Conservation (phyloP, 805 yeast genomes). For the Yamadazyma kitorensis region DNA sequence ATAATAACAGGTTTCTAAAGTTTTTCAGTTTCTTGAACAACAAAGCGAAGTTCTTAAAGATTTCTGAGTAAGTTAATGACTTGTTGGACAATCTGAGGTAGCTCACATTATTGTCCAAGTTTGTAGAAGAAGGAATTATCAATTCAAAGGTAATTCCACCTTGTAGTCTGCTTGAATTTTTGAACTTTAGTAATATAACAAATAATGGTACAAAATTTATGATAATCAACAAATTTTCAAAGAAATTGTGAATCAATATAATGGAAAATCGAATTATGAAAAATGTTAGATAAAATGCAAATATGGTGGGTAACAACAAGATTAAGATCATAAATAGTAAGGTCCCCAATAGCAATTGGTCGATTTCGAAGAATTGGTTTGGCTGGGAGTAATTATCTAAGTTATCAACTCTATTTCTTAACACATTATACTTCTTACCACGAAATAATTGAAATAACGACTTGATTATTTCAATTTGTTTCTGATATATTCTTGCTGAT, state of each 20-base stretch:
- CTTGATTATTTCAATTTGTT: constrained; percentile 64
- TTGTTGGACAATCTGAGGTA: constrained; percentile 34
- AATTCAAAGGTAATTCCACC: constrained; percentile 46
- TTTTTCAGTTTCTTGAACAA: constrained; percentile 28
- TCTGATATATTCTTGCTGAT: constrained; percentile 72
- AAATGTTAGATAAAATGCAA: constrained; percentile 79
- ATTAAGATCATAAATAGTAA: constrained; percentile 75
- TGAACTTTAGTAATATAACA: constrained; percentile 71
- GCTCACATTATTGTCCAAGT: constrained; percentile 12
- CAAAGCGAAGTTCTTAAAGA: constrained; percentile 29
- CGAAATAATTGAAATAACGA: constrained; percentile 82
- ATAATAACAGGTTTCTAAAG: constrained; percentile 22
- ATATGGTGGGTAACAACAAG: constrained; percentile 80
- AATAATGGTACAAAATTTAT: constrained; percentile 87
- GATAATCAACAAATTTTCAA: constrained; percentile 60
- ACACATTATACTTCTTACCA: constrained; percentile 82
- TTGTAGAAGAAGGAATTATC: constrained; percentile 9
- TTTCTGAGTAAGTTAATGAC: constrained; percentile 35
- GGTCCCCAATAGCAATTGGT: constrained; percentile 86
- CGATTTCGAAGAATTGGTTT: constrained; percentile 59
- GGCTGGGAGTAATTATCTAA: constrained; percentile 46
- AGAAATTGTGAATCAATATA: constrained; percentile 44
- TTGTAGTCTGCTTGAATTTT: constrained; percentile 67
- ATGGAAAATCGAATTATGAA: constrained; percentile 55
- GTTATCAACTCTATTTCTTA: constrained; percentile 83